These are phyloP conservation scores for Chaetomiaceae sp. DNA, from an alignment of 2,329 filamentous ascomycete species.

Conservation along the genomic window DNA sequence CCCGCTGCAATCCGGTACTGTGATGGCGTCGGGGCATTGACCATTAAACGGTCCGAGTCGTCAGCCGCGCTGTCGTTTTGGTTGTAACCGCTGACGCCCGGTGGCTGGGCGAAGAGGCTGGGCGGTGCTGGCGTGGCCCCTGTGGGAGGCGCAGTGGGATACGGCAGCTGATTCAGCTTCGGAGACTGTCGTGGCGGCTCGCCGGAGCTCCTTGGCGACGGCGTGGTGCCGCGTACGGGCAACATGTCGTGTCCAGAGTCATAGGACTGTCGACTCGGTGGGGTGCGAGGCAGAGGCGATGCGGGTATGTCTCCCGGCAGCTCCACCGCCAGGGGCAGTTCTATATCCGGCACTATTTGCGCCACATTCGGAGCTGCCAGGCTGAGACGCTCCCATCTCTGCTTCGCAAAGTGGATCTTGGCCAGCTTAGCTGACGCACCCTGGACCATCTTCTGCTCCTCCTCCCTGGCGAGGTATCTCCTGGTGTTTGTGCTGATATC, in stretches of 20 bases:
- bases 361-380: conserved; percentile 40
- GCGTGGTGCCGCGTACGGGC: conserved; percentile 37
- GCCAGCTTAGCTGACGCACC: conserved; percentile 75
- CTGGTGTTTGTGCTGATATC: conserved; percentile 92
- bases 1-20: conserved; percentile 57
- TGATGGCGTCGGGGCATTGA: conserved; percentile 53
- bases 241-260: conserved; percentile 53
- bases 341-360: conserved; percentile 40
- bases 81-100: conserved; percentile 12
- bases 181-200: conserved; percentile 39
- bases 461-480: conserved; percentile 69
- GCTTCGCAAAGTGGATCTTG: conserved; percentile 74
- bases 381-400: conserved; percentile 54
- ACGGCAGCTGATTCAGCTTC: conserved; percentile 20
- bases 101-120: conserved; percentile 28
- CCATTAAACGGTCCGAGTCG: conserved; percentile 50
- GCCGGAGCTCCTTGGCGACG: conserved; percentile 49
- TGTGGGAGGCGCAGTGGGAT: conserved; percentile 31
- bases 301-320: conserved; percentile 53
- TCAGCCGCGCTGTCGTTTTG: conserved; percentile 32
- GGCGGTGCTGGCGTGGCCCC: conserved; percentile 31
- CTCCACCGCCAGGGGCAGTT: conserved; percentile 51
- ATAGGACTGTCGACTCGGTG: conserved; percentile 50
- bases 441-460: conserved; percentile 72
- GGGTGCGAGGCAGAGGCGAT: conserved; percentile 33